These are phyloP conservation scores for Somion occarium DNA, from an alignment of 1,284 basidiomycete genomes.

Conservation along the genomic window DNA sequence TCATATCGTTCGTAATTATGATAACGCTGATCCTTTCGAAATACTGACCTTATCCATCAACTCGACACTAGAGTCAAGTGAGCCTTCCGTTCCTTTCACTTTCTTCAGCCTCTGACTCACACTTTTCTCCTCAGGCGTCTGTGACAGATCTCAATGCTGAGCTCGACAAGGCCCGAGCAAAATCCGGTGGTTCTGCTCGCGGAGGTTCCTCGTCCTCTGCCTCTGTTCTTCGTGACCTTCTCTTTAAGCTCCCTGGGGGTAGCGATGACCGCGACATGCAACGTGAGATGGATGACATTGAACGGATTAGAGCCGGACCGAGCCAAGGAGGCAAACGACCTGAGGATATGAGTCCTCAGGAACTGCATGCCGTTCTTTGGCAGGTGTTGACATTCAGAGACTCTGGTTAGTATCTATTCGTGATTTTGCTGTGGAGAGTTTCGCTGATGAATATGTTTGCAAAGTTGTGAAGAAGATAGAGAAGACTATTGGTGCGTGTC, in stretches of 20 bases:
- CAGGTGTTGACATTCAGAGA: conserved; percentile 86
- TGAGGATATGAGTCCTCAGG: conserved; percentile 84
- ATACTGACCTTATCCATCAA: conserved; percentile 6
- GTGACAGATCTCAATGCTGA: conserved; percentile 85
- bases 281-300: conserved; percentile 74
- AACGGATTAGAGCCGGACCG: conserved; percentile 62
- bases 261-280: conserved; percentile 46
- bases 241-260: conserved; percentile 61
- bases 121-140: conserved; percentile 54
- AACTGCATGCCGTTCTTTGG: conserved; percentile 82
- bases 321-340: conserved; percentile 56
- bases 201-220: conserved; percentile 33
- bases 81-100: not conserved
- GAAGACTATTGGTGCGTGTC: conserved; percentile 67
- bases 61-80: conserved; percentile 36
- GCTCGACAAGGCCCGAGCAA: conserved; percentile 64
- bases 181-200: conserved; percentile 30
- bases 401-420: conserved; percentile 21
- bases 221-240: conserved; percentile 46
- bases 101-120: not conserved
- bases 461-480: conserved; percentile 85
- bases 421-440: not conserved
- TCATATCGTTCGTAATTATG: conserved; percentile 51
- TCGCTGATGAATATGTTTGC: not conserved
- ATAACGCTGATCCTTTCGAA: not conserved